A percentile compares a stretch with the other conserved stretches of the same genome.
These are phyloP conservation scores for Beta corolliflora DNA, from an alignment of 179 eudicot species.

Conservation along the genomic window DNA sequence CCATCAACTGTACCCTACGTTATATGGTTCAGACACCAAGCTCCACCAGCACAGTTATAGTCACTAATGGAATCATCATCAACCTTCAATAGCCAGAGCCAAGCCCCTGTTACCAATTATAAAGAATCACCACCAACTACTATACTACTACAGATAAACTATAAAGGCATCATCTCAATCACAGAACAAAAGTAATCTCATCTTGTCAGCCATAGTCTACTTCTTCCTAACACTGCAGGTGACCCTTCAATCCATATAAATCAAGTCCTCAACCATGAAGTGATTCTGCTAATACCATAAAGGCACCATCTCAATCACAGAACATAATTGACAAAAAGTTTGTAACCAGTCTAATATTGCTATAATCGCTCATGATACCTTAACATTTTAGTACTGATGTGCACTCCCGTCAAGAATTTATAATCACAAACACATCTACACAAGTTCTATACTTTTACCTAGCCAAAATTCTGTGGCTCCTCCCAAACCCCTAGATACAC, in stretches of 20 bases:
- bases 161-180: not conserved
- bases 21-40: not conserved
- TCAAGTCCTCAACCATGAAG: not conserved
- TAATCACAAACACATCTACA: not conserved
- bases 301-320: conserved; percentile 1
- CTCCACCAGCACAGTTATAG: not conserved
- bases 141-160: not conserved
- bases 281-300: not conserved
- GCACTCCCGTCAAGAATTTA: too few relatives aligned
- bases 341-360: not conserved
- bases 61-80: not conserved
- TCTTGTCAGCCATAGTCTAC: too few relatives aligned
- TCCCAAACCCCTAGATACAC: not conserved
- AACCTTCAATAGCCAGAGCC: not conserved
- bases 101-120: not conserved
- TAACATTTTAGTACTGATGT: not conserved
- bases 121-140: not conserved
- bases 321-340: not conserved
- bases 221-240: not conserved
- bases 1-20: not conserved
- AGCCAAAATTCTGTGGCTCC: not conserved
- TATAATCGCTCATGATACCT: not conserved
- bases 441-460: not conserved
- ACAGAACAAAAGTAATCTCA: not conserved
- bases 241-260: not conserved